These are phyloP conservation scores for Biancaea sappan DNA, from an alignment of 306 rosid genomes.

Conservation along the genomic window DNA sequence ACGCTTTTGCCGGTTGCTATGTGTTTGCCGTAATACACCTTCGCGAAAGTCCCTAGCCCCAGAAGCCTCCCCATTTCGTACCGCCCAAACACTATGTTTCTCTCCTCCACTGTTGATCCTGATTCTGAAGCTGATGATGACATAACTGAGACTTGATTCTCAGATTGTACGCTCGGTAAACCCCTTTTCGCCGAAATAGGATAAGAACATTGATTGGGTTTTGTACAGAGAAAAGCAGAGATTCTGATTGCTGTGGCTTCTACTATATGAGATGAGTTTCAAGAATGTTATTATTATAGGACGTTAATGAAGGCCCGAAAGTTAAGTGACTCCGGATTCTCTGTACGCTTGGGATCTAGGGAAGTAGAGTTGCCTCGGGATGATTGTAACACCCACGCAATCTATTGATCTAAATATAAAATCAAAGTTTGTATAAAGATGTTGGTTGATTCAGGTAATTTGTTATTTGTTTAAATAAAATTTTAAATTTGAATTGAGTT, in stretches of 20 bases:
- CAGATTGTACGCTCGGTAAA: neutral
- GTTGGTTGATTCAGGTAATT: no score
- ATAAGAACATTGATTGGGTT: neutral
- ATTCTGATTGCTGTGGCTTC: constrained; percentile 28
- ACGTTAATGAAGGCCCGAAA: neutral
- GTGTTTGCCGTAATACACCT: constrained; percentile 66
- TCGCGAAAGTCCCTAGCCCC: constrained; percentile 83
- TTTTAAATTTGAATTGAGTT: no score
- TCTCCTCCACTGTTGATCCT: constrained; percentile 71
- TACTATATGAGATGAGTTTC: neutral
- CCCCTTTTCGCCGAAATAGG: neutral
- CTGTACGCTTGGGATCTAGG: no score
- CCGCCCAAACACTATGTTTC: constrained; percentile 53
- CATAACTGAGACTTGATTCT: neutral
- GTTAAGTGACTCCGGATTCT: no score
- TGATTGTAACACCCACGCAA: no score
- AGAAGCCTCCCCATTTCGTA: constrained; percentile 71
- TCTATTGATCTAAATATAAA: no score
- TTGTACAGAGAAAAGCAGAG: constrained; percentile 1
- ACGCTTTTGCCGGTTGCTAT: constrained; percentile 61
- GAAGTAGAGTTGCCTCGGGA: neutral
- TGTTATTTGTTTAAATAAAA: no score
- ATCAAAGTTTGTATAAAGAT: no score
- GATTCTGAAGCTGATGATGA: neutral
- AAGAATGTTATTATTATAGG: neutral